Base-by-base conservation (phyloP, 805 yeast genomes). In the Candida anglica region DNA sequence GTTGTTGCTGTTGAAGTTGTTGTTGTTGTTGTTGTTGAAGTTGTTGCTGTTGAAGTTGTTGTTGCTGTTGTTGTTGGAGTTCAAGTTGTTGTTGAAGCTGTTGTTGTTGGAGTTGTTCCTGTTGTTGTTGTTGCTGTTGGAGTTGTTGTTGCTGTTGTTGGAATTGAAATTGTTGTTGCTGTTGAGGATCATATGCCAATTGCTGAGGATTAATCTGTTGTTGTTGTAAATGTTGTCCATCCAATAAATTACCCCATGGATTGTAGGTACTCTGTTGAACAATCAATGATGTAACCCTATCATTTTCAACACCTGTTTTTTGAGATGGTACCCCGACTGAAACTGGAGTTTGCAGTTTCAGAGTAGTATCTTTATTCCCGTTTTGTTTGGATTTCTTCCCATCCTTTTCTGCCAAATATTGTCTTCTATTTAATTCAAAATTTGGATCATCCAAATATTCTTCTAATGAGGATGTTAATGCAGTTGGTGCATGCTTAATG, bases 401-500 rank as follows among this genome's bases (percentile, higher is more conserved):
- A 27, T 65, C 71, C 57, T 75, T 79, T 48, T 85, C 91, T 25
- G 77, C 78, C 41, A 86, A 58, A 50, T 84, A 87, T 50, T 85
- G 94, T 39, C 79, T 66, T 55, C 94, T 75, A 53, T 86, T 87
- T 6, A 64, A 60, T 46, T 87, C 96, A 58, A 87, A 87, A 46
- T 81, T 80, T 6, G 89, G 87, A 52, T 91, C 97, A 44, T 80
- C 74, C 44, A 93, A 64, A 56, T 91, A 94, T 47, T 89, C 96
- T 53, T 87, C 93, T 41, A 93, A 73, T 10, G 94, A 81, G 21
- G 79, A 73, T 3, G 95, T 84, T 43, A 93, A 70, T 17, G 95
- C 93, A 2, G 97, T 89, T 15, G 97, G 97, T 2, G 98, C 98
- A 60, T 93, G 98, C 54, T 86, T 86, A 41, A 93, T 89, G 10